Conservation (phyloP, 169 alveolate genomes). For the Plasmodium berghei region DNA sequence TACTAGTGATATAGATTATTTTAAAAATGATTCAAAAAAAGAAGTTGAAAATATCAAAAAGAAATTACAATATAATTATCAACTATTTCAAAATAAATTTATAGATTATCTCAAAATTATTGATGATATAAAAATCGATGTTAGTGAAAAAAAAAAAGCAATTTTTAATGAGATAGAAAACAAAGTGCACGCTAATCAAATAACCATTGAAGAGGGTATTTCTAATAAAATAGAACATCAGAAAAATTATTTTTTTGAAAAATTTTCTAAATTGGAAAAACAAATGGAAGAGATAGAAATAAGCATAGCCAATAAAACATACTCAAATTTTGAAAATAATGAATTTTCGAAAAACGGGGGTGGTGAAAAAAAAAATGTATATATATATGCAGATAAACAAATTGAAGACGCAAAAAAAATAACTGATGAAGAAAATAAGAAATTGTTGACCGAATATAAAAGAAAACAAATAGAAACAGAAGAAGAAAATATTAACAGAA, state of each 20-base stretch:
- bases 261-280: slow-evolving; percentile 32
- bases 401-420: not conserved
- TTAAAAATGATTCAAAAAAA: slow-evolving; percentile 40
- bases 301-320: not conserved
- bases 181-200: slow-evolving; percentile 31
- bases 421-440: not conserved
- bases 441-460: not conserved
- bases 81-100: slow-evolving; percentile 39
- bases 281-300: slow-evolving; percentile 6
- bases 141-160: slow-evolving; percentile 36
- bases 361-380: not conserved
- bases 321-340: not conserved
- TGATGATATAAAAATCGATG: slow-evolving; percentile 43
- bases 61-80: slow-evolving; percentile 50
- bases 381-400: not conserved
- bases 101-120: slow-evolving; percentile 47
- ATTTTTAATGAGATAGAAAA: slow-evolving; percentile 41
- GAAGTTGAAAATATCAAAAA: slow-evolving; percentile 65
- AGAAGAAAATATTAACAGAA: not conserved
- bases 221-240: slow-evolving; percentile 38
- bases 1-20: slow-evolving; percentile 37
- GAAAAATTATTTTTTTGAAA: slow-evolving; percentile 33
- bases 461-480: not conserved
- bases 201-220: slow-evolving; percentile 35
- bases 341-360: not conserved